phyloP scores from a whole-genome alignment of 345 rosid species.

The Citrus inodora region DNA sequence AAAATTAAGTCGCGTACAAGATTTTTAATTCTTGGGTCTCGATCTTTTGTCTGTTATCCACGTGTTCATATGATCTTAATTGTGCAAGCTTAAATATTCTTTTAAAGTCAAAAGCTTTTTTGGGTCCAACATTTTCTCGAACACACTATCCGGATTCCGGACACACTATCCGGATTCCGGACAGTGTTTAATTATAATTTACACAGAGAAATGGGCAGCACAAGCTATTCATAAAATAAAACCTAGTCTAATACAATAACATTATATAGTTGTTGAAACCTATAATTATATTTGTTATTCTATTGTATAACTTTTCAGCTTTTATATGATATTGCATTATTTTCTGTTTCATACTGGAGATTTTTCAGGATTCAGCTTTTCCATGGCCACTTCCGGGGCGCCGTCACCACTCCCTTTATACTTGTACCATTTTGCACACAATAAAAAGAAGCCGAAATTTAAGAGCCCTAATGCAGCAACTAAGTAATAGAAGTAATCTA shows the following conservation, averaged over 20 bases:
- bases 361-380: constrained; percentile 1
- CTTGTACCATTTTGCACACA: constrained; percentile 39
- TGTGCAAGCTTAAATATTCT: too few species aligned
- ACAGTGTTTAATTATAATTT: too few species aligned
- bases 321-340: not conserved
- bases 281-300: too few species aligned
- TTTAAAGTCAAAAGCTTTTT: too few species aligned
- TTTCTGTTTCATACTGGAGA: not conserved
- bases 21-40: not conserved
- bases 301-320: not conserved
- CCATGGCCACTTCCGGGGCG: not conserved
- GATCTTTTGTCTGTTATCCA: not conserved
- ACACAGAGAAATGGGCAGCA: not conserved
- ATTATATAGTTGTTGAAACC: not conserved
- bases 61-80: not conserved
- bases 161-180: too few species aligned
- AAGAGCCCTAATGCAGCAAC: constrained; percentile 32
- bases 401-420: constrained; percentile 25
- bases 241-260: not conserved
- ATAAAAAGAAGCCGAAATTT: constrained; percentile 36
- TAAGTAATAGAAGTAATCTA: constrained; percentile 43
- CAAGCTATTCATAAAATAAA: not conserved
- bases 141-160: too few species aligned
- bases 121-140: too few species aligned
- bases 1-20: not conserved